Evolutionary conservation across 225 moss, liverwort and hornwort species (phyloP).

Genomic region (Marchantia polymorpha): DNA sequence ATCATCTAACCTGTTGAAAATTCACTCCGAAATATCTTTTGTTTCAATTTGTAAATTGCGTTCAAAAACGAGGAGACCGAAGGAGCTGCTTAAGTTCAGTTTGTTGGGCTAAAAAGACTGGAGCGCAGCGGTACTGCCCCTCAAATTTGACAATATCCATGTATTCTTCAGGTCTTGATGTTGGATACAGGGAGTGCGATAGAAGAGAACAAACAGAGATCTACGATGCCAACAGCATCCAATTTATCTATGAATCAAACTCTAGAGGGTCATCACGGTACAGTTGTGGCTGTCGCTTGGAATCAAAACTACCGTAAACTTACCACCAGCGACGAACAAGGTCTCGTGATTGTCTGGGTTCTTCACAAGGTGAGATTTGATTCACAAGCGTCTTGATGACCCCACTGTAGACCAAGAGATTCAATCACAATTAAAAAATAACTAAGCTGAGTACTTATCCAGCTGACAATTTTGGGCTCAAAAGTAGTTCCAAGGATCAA

Average conservation of each 20-base stretch:
- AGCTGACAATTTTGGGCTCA: no score
- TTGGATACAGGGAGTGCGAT: slow-evolving; percentile 47
- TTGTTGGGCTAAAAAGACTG: no score
- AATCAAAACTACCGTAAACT: slow-evolving; percentile 95
- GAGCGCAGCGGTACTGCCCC: no score
- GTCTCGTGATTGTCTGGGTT: slow-evolving; percentile 95
- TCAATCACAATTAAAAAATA: no score
- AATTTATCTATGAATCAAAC: slow-evolving; percentile 97
- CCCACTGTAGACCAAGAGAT: no score
- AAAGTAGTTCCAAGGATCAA: no score
- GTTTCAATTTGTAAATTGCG: no score
- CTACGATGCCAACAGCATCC: slow-evolving; percentile 43
- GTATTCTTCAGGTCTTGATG: slow-evolving; percentile 64
- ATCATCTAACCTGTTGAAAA: background rate
- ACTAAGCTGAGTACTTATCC: no score
- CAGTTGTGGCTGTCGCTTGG: slow-evolving; percentile 73
- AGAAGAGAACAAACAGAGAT: slow-evolving; percentile 45
- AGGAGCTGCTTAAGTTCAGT: background rate
- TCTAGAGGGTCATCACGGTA: slow-evolving; percentile 87
- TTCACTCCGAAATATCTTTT: background rate
- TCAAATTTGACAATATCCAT: no score
- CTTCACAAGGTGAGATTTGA: slow-evolving; percentile 66
- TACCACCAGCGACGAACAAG: slow-evolving; percentile 82
- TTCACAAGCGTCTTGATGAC: no score
- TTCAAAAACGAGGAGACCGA: background rate